Evolutionary conservation across 257 asterid genomes (phyloP).

Genomic region (Nicotiana tabacum): DNA sequence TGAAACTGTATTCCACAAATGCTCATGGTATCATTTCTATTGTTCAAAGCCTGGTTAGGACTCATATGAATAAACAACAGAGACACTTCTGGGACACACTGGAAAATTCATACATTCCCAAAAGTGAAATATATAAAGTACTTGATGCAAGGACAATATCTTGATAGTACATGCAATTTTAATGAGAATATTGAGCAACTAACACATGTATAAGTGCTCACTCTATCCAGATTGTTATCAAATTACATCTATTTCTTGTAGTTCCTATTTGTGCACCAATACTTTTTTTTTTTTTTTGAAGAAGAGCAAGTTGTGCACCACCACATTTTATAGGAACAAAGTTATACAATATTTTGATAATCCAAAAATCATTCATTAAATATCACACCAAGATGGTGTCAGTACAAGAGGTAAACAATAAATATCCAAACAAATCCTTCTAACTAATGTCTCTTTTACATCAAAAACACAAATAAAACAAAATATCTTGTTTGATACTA

Average conservation of each 20-base stretch:
- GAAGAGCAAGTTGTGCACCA: neutral
- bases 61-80: neutral
- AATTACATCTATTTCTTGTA: neutral
- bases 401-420: neutral
- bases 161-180: neutral
- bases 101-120: neutral
- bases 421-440: neutral
- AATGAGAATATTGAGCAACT: neutral
- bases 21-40: neutral
- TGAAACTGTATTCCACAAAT: neutral
- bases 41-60: neutral
- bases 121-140: slow-evolving; percentile 2
- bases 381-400: neutral
- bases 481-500: neutral
- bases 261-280: slow-evolving; percentile 7
- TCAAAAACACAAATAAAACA: neutral
- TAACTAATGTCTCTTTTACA: neutral
- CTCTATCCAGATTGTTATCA: neutral
- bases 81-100: neutral
- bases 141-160: neutral
- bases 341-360: neutral
- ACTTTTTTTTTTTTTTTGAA: no score
- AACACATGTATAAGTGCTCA: neutral
- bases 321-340: neutral
- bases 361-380: neutral